Base-by-base conservation (phyloP, 2,329 filamentous ascomycete species). In the Colletotrichum abscissum region DNA sequence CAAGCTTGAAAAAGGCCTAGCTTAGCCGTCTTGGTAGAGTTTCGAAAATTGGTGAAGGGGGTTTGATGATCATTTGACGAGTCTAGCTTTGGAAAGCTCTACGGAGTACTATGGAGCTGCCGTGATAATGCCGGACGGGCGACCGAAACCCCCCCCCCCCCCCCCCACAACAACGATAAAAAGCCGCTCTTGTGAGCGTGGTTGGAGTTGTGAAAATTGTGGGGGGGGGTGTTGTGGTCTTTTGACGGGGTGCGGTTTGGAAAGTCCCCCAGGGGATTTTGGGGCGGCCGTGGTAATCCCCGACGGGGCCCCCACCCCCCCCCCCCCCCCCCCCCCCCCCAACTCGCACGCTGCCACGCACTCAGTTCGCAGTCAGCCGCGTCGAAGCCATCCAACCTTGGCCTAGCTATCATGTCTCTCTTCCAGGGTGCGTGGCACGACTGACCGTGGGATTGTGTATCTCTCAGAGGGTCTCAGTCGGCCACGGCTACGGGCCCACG, bases 321-420 rank as follows among this genome's bases (percentile, higher is more conserved):
- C n/a, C n/a, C 3, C 26, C 26, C 26, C 26, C 26, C 24, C 24
- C 24, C 26, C 26, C 26, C 26, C 26, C 26, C 19, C 28, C 52
- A 26, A 42, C 63, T 57, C 63, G 49, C 60, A 56, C 35, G 67
- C 60, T 42, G 60, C 69, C 59, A 57, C 42, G 26, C 55, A 56
- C 33, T 35, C 54, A 60, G 19, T 42, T 42, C 5, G 38, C 38
- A 38, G 33, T 64, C 42, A 55, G 46, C 12, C 63, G 12, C 19
- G 38, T 42, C 33, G 14, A 56, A 65, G 62, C 22, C 46, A 19
- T 55, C 62, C 46, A 59, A 58, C 19, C 33, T 24, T 35, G 30
- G 14, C 26, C 26, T 16, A 33, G 22, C 55, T 30, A 42, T 19
- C 7, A 6, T 42, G 16, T 3, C 38, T 42, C 16, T 42, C 7